Evolutionary conservation across 2,329 filamentous ascomycete species (phyloP).

Genomic region (Colletotrichum liaoningense): DNA sequence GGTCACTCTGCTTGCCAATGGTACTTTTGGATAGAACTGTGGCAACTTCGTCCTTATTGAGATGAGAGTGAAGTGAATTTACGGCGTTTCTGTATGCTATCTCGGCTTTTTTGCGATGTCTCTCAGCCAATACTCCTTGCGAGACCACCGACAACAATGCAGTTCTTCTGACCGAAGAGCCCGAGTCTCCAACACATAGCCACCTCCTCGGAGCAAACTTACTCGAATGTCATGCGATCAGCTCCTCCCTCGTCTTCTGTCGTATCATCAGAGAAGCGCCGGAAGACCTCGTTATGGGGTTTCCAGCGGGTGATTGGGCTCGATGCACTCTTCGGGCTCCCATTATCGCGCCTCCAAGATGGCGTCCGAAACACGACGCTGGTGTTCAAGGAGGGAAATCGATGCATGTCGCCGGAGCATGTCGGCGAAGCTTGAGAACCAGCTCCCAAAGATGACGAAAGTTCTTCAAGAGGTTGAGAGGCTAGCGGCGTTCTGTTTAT

Average conservation of each 20-base stretch:
- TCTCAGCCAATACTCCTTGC: conserved; percentile 2
- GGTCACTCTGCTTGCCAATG: conserved; percentile 26
- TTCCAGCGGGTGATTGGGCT: conserved; percentile 22
- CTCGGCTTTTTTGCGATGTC: conserved; percentile 34
- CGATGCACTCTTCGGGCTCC: conserved; percentile 22
- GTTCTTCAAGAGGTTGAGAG: not conserved
- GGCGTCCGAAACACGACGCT: conserved; percentile 28
- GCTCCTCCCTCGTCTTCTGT: conserved; percentile 21
- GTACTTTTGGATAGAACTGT: conserved; percentile 12
- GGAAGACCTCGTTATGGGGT: conserved; percentile 34
- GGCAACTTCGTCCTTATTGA: conserved; percentile 38
- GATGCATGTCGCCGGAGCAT: conserved; percentile 27
- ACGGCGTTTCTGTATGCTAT: conserved; percentile 37
- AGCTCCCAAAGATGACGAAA: not conserved
- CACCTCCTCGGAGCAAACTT: not conserved
- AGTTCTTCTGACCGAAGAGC: not conserved
- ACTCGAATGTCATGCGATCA: conserved; percentile 9
- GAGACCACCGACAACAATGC: not conserved
- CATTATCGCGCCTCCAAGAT: conserved; percentile 20
- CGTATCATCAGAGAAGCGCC: conserved; percentile 41
- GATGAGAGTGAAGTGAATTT: conserved; percentile 36
- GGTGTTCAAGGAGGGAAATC: conserved; percentile 17
- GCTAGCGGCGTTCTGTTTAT: not conserved
- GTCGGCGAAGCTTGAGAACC: conserved; percentile 24
- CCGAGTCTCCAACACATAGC: not conserved